These are phyloP conservation scores for Sicyos baderoa DNA, from an alignment of 306 rosid genomes.

Conservation along the genomic window DNA sequence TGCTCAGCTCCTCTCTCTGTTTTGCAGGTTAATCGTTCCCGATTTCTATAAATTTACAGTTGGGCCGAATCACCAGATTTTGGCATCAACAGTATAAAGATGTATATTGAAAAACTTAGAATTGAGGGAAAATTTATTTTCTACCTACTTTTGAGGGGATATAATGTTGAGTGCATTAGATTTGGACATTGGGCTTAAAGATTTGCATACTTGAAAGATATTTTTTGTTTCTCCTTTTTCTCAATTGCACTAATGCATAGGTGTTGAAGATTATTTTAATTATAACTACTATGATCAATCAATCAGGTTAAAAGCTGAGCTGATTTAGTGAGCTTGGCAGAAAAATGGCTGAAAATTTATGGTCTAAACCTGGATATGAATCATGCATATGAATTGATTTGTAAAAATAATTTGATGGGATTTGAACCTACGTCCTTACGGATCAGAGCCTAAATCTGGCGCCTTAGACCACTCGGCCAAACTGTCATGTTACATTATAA, in stretches of 20 bases:
- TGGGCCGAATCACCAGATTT: too few species aligned
- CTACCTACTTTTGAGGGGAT: neutral
- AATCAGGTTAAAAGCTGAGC: neutral
- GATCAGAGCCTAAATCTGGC: too few species aligned
- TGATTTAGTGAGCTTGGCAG: neutral
- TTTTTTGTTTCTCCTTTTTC: neutral
- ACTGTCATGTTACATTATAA: neutral
- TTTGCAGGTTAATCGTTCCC: too few species aligned
- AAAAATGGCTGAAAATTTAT: neutral
- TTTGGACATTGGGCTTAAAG: neutral
- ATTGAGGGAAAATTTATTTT: neutral
- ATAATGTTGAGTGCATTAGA: neutral
- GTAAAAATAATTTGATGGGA: too few species aligned
- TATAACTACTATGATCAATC: neutral
- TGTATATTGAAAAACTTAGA: neutral
- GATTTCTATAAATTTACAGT: too few species aligned
- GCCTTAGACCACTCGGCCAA: too few species aligned
- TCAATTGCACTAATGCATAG: too few species aligned
- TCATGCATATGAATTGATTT: too few species aligned
- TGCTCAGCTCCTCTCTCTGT: too few species aligned
- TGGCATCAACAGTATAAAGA: neutral
- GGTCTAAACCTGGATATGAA: neutral
- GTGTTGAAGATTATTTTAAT: neutral
- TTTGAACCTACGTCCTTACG: conserved; percentile 6
- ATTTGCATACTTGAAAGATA: neutral